phyloP scores from a whole-genome alignment of 257 asterid genomes.

The Solanum ossicruentum region DNA sequence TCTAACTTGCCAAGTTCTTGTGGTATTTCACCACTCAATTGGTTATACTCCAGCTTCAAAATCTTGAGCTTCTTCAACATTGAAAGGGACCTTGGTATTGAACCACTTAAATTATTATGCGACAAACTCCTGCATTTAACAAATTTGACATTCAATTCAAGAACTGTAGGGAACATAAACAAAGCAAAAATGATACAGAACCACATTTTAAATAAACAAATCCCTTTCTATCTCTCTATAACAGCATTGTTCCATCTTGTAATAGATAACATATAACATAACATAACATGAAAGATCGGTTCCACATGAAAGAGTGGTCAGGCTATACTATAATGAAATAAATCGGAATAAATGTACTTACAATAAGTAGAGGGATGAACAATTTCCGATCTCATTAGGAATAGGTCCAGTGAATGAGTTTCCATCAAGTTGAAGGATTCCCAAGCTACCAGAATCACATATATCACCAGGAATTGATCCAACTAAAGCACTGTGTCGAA shows the following conservation, averaged over 20 bases:
- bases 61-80: slow-evolving; percentile 64
- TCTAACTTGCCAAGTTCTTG: slow-evolving; percentile 54
- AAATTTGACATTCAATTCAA: background rate
- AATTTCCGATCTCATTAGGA: slow-evolving; percentile 71
- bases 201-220: background rate
- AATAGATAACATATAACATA: background rate
- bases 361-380: slow-evolving; percentile 76
- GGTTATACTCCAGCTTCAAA: slow-evolving; percentile 69
- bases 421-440: slow-evolving; percentile 85
- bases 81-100: slow-evolving; percentile 64
- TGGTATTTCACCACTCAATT: slow-evolving; percentile 84
- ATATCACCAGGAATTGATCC: slow-evolving; percentile 74
- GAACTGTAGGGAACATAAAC: background rate
- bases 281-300: background rate
- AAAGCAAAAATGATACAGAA: background rate
- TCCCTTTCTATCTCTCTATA: background rate
- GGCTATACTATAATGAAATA: background rate
- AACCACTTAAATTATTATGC: slow-evolving; percentile 55
- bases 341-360: slow-evolving; percentile 24
- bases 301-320: background rate
- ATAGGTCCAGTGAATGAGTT: slow-evolving; percentile 60
- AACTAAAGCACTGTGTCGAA: slow-evolving; percentile 36
- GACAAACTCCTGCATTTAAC: slow-evolving; percentile 73
- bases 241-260: background rate
- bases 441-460: slow-evolving; percentile 76